These are phyloP conservation scores for Ceriops decandra DNA, from an alignment of 345 rosid genomes.

Conservation along the genomic window DNA sequence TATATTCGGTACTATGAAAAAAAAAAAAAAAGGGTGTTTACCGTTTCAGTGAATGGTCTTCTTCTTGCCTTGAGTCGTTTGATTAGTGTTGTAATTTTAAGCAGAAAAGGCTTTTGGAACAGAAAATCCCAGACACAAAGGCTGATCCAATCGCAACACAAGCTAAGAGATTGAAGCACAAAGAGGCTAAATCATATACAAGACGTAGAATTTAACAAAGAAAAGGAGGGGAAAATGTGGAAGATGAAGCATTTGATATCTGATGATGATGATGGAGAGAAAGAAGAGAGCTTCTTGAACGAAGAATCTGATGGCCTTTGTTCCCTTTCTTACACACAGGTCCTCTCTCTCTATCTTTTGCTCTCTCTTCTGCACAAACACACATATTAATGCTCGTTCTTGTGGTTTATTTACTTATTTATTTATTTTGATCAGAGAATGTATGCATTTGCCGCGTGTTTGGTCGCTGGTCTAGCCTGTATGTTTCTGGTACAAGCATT, in stretches of 20 bases:
- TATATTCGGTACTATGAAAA: no score
- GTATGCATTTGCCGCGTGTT: slow-evolving; percentile 65
- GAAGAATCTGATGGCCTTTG: slow-evolving; percentile 69
- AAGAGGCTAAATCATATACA: no score
- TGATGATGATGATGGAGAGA: slow-evolving; percentile 41
- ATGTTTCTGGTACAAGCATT: slow-evolving; percentile 66
- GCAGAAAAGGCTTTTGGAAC: no score
- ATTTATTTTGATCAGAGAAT: slow-evolving; percentile 48
- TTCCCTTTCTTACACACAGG: slow-evolving; percentile 77
- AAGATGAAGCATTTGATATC: slow-evolving; percentile 47
- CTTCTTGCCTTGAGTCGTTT: no score
- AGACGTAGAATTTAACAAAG: no score
- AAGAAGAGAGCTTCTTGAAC: slow-evolving; percentile 41
- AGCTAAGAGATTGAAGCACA: no score
- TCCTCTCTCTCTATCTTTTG: slow-evolving; percentile 13
- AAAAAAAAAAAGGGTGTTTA: no score
- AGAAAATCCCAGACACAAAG: no score
- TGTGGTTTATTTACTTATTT: slow-evolving; percentile 17
- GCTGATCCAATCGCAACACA: no score
- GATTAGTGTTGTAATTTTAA: no score
- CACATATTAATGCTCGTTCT: not conserved
- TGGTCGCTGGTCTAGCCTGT: slow-evolving; percentile 56
- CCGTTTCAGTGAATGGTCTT: no score
- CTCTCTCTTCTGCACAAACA: not conserved
- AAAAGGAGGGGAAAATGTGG: slow-evolving; percentile 36